These are phyloP conservation scores for Panicum hallii DNA, from an alignment of 202 grass and related monocot species.

Conservation along the genomic window DNA sequence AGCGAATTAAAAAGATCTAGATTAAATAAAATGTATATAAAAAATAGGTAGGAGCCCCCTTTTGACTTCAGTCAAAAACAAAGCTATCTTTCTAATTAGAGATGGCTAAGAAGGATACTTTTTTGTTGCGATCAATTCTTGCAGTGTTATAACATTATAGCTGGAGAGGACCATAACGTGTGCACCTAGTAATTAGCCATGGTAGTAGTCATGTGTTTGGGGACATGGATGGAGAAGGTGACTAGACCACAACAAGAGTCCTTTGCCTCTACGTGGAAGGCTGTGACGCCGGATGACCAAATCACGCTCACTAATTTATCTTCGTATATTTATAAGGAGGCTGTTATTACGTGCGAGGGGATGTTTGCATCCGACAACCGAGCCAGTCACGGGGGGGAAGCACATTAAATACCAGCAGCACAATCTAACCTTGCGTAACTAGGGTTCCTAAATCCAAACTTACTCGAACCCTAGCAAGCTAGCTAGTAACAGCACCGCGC, in stretches of 20 bases:
- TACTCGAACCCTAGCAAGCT: not conserved
- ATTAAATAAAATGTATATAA: no score
- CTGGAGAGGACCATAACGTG: not conserved
- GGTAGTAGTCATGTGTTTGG: not conserved
- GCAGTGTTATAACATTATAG: no score
- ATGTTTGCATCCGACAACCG: slow-evolving; percentile 7
- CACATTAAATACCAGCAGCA: not conserved
- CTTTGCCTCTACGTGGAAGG: slow-evolving; percentile 23
- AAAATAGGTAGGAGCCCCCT: no score
- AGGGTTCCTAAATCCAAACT: not conserved
- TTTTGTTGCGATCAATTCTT: no score
- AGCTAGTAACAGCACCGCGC: not conserved
- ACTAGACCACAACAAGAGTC: not conserved
- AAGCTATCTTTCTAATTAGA: no score
- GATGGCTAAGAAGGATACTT: no score
- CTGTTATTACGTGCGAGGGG: not conserved
- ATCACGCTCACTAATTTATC: not conserved
- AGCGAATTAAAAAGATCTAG: no score
- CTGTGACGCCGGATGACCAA: not conserved
- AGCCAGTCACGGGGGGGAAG: not conserved
- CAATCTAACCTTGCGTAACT: not conserved
- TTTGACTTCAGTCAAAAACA: no score
- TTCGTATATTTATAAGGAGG: not conserved
- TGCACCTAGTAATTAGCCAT: not conserved
- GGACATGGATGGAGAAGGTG: slow-evolving; percentile 7